Conservation (phyloP, 2,329 filamentous ascomycete species). For the Fusarium vanettenii region DNA sequence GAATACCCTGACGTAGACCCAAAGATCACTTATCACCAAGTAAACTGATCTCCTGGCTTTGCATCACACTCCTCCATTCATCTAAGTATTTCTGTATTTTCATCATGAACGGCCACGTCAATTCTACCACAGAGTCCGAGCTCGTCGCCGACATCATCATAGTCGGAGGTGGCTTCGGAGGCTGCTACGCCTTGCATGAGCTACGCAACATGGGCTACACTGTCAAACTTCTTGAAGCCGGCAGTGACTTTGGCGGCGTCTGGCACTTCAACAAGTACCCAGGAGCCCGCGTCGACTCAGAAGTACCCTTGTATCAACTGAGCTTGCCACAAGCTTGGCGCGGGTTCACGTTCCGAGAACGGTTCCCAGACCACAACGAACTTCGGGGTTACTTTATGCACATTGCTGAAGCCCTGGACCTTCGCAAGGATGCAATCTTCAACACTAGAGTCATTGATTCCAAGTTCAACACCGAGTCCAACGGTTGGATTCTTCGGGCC, state of each 20-base stretch:
- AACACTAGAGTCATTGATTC: not conserved
- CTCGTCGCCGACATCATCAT: slow-evolving; percentile 9
- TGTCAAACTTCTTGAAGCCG: slow-evolving; percentile 18
- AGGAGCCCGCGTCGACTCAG: slow-evolving; percentile 22
- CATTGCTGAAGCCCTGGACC: not conserved
- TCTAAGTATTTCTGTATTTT: not conserved
- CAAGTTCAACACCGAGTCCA: not conserved
- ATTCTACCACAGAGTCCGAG: not conserved
- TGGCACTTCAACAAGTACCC: slow-evolving; percentile 36
- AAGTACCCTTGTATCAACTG: slow-evolving; percentile 19
- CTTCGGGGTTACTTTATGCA: not conserved
- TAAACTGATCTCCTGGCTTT: not conserved
- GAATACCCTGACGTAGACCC: not conserved
- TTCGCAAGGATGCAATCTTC: not conserved
- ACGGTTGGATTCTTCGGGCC: not conserved
- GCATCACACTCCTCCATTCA: not conserved
- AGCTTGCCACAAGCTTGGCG: not conserved
- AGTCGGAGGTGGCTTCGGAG: slow-evolving; percentile 28
- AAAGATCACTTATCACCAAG: not conserved
- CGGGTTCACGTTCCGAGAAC: slow-evolving; percentile 5
- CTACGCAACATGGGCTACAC: slow-evolving; percentile 12
- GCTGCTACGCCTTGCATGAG: slow-evolving; percentile 13
- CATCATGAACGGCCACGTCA: not conserved
- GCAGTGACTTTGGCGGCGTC: slow-evolving; percentile 26
- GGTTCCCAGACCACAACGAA: slow-evolving; percentile 15